These are phyloP conservation scores for Candolleomyces efflorescens DNA, from an alignment of 768 basidiomycete genomes.

Conservation along the genomic window DNA sequence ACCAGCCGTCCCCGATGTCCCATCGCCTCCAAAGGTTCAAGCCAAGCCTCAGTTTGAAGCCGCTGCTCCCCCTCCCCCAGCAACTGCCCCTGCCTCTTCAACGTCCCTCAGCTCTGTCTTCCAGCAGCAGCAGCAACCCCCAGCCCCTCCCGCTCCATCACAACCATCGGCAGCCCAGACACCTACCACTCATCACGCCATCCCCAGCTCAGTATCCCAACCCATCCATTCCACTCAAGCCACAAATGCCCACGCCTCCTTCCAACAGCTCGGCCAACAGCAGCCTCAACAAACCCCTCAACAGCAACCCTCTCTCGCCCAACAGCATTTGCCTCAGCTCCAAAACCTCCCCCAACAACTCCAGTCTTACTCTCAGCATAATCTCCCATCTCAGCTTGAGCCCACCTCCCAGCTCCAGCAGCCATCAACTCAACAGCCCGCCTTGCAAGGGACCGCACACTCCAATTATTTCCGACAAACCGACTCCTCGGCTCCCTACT, in stretches of 20 bases:
- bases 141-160: constrained; percentile 28
- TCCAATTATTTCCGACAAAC: constrained; percentile 68
- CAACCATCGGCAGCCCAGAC: constrained; percentile 19
- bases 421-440: constrained; percentile 39
- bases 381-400: constrained; percentile 48
- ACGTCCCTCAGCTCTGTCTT: constrained; percentile 40
- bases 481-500: constrained; percentile 56
- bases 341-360: constrained; percentile 39
- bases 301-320: constrained; percentile 29
- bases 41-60: constrained; percentile 26
- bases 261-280: constrained; percentile 39
- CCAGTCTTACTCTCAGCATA: constrained; percentile 28
- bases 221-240: constrained; percentile 29
- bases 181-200: constrained; percentile 24
- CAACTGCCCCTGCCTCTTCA: constrained; percentile 36
- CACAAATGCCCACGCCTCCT: constrained; percentile 18
- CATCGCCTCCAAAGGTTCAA: constrained; percentile 21
- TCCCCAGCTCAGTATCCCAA: constrained; percentile 37
- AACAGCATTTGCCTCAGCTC: constrained; percentile 30
- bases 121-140: constrained; percentile 36
- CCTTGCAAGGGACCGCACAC: constrained; percentile 29
- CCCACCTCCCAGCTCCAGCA: constrained; percentile 22
- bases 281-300: constrained; percentile 28
- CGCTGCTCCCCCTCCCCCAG: constrained; percentile 30
- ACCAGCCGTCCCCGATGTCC: constrained; percentile 26